Evolutionary conservation across 345 rosid species (phyloP).

Genomic region (Ceriops tagal): DNA sequence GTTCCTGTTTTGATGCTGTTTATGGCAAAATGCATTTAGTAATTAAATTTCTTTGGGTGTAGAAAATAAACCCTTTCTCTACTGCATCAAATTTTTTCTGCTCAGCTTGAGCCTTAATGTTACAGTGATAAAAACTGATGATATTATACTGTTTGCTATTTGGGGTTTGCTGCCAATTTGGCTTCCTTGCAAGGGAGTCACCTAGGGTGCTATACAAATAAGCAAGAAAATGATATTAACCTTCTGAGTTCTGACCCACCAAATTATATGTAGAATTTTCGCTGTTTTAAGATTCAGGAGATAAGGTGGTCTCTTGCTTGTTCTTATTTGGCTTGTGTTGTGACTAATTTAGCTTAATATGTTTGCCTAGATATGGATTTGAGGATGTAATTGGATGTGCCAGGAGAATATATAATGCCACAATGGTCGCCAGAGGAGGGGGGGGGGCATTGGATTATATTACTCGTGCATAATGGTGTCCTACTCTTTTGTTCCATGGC

Average conservation of each 20-base stretch:
- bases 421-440: conserved; percentile 36
- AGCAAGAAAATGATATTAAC: neutral
- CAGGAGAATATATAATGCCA: conserved; percentile 49
- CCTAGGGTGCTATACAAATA: neutral
- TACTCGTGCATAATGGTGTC: conserved; percentile 82
- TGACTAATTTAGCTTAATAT: conserved; percentile 5
- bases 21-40: neutral
- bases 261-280: neutral
- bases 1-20: neutral
- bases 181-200: neutral
- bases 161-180: neutral
- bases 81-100: neutral
- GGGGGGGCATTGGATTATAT: conserved; percentile 60
- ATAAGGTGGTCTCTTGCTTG: neutral
- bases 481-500: conserved; percentile 48
- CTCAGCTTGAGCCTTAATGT: neutral
- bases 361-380: conserved; percentile 62
- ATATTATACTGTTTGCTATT: neutral
- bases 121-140: neutral
- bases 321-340: neutral
- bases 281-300: neutral
- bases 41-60: neutral
- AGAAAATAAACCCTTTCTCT: neutral
- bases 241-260: conserved; percentile 1
- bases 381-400: conserved; percentile 63